phyloP scores from a whole-genome alignment of 2,329 filamentous ascomycete genomes.

The Cytospora leucostoma region DNA sequence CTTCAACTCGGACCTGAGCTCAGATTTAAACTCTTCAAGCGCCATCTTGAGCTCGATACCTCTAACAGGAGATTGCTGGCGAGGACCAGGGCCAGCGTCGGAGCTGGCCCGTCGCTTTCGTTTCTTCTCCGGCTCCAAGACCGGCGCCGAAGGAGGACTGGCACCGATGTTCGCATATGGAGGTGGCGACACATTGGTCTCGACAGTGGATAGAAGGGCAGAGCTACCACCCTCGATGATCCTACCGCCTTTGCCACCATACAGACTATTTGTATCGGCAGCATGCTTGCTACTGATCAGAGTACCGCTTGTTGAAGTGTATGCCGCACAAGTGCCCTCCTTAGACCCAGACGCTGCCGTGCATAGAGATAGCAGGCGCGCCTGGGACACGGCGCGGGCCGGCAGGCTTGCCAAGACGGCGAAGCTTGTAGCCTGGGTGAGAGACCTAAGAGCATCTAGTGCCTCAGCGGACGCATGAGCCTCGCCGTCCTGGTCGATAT shows the following conservation, averaged over 20 bases:
- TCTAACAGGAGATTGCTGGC: constrained; percentile 3
- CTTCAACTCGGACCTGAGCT: constrained; percentile 1
- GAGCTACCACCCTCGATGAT: constrained; percentile 13
- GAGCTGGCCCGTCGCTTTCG: constrained; percentile 10
- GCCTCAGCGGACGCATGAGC: not conserved
- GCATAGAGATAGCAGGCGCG: not conserved
- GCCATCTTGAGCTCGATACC: constrained; percentile 1
- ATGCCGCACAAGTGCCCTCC: not conserved
- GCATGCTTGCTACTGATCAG: constrained; percentile 14
- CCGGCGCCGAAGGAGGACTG: constrained; percentile 5
- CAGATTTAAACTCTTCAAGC: not conserved
- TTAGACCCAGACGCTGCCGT: not conserved
- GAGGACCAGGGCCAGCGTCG: not conserved
- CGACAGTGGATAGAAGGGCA: no score
- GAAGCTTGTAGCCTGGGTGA: constrained; percentile 6
- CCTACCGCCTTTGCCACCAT: constrained; percentile 23
- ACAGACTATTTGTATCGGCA: constrained; percentile 22
- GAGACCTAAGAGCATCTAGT: constrained; percentile 1
- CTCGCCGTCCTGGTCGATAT: constrained; percentile 11
- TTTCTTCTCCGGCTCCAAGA: constrained; percentile 4
- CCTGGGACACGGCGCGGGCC: not conserved
- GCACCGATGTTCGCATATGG: constrained; percentile 12
- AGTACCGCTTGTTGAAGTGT: not conserved
- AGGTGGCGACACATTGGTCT: not conserved
- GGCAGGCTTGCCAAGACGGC: constrained; percentile 1